Evolutionary conservation across 2,329 filamentous ascomycete genomes (phyloP), one percentile per base, ranked within the genome.

Genomic region (Aspergillus floridensis): DNA sequence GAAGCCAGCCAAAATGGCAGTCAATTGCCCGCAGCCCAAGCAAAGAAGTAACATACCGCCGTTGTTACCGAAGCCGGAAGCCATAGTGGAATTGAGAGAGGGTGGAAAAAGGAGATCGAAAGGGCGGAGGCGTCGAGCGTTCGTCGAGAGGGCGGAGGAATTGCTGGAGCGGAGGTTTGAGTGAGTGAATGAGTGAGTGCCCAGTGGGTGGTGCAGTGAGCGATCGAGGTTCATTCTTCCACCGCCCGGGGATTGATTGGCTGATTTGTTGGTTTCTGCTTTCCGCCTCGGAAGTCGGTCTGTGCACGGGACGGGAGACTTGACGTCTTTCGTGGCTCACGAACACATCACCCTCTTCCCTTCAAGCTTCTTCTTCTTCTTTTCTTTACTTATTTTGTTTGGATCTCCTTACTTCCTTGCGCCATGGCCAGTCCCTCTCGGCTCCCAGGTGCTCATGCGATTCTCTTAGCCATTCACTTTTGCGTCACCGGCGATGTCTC

Each of bases 401-500:
- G 32, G 32, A 16, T 16, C 12, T 35, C 5, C 32, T 12, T 44
- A n/a, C 32, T 31, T 49, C 54, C n/a, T 47, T 38, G 60, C 65
- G 70, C 62, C 64, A 80, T 80, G 77, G 72, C 74, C 49, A 64
- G 65, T 58, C 61, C 74, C 41, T 62, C 64, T 60, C 68, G 69
- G 58, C 76, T 87, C 54, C 84, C 84, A 2, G 75, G 80, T 65
- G 79, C 82, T 59, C 84, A 87, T 67, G 82, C 82, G 63, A 77
- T 86, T 59, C 78, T 88, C 24, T 78, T 87, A 55, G 82, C 85
- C 22, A 81, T 82, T 22, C 80, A 85, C 64, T 77, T 83, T 63
- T 84, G 84, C 61, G 79, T 80, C 58, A 78, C 80, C 61, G 79
- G 82, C 59, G 80, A 87, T 67, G 76, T 87, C 59, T 68, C 75